Evolutionary conservation across 768 basidiomycete genomes (phyloP), one percentile per base, ranked within the genome.

Genomic region (Crassisporium funariophilum): DNA sequence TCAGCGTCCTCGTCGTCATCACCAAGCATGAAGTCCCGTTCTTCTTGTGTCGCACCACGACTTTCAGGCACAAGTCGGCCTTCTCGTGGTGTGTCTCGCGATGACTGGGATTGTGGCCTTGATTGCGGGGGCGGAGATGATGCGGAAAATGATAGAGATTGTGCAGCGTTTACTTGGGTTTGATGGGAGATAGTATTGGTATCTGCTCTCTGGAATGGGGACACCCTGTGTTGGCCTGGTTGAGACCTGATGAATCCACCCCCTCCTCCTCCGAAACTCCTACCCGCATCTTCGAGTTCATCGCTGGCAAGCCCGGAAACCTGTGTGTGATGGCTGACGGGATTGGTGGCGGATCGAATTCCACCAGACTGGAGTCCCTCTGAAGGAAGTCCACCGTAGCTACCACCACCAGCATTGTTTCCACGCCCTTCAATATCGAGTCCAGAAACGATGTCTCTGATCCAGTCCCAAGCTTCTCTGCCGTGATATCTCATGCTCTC

Each of bases 401-500:
- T 35, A 15, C 51, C 50, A 24, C 50, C 24, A 4, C 51, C 50
- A 24, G 48, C 24, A 4, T 44, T 31, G 25, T 36, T 20, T n/a
- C 52, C 45, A 41, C 44, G 50, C 6, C 57, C 52, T 19, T 55
- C 59, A 36, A 57, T 58, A 37, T 64, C 60, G n/a, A 63, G 47
- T 35, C 24, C 58, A 43, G 35, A 56, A 6, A 58, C 50, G 27
- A 74, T 63, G 35, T 75, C 72, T 48, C 66, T 69, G 38, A 69
- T 54, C 74, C 75, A 77, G 44, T 76, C 75, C 24, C 64, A 38
- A 1, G 70, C 74, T 56, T 78, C 73, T 15, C 52, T 49, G 8
- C 60, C 65, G 55, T 79, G 77, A 50, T 81, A 79, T 50, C 63
- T 65, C 73, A 77, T 73, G 54, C 74, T 68, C 40, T 76, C 70